phyloP scores from a whole-genome alignment of 2,329 filamentous ascomycete species.

The Botrytis paeoniae region DNA sequence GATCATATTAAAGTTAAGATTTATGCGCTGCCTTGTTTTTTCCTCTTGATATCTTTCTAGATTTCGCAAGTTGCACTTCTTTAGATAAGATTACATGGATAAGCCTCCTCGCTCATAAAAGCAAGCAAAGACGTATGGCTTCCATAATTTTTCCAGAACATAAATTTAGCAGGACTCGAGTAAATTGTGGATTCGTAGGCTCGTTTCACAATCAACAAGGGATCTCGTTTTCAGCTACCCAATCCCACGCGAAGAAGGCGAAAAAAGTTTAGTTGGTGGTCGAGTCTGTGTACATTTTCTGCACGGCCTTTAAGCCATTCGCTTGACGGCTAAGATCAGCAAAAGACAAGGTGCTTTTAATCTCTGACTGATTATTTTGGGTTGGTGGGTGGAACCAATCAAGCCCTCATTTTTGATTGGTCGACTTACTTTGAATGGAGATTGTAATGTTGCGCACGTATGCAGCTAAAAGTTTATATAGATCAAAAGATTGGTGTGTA shows the following conservation, averaged over 20 bases:
- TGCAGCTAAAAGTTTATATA: conserved; percentile 17
- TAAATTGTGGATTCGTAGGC: conserved; percentile 22
- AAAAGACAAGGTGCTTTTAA: conserved; percentile 12
- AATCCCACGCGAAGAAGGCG: conserved; percentile 30
- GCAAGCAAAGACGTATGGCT: conserved; percentile 26
- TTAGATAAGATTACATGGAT: conserved; percentile 22
- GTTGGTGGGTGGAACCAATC: conserved; percentile 6
- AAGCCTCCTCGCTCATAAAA: conserved; percentile 16
- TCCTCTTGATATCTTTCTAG: conserved; percentile 5
- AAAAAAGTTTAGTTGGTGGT: conserved; percentile 14
- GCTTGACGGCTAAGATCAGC: conserved; percentile 28
- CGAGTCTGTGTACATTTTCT: conserved; percentile 6
- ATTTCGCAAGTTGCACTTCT: conserved; percentile 32
- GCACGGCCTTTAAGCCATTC: conserved; percentile 26
- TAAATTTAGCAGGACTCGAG: conserved; percentile 26
- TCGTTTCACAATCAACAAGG: conserved; percentile 33
- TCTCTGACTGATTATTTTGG: conserved; percentile 17
- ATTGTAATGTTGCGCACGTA: conserved; percentile 19
- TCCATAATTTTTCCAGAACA: conserved; percentile 35
- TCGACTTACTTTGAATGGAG: not conserved
- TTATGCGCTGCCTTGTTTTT: conserved; percentile 1
- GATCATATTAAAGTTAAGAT: conserved; percentile 5
- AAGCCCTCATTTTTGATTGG: conserved; percentile 8
- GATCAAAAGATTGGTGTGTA: conserved; percentile 20
- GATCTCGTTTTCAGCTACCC: conserved; percentile 29